A percentile compares a stretch with the other conserved stretches of the same genome.
Conservation (phyloP, 2,329 filamentous ascomycete genomes). For the Colletotrichum phormii region DNA sequence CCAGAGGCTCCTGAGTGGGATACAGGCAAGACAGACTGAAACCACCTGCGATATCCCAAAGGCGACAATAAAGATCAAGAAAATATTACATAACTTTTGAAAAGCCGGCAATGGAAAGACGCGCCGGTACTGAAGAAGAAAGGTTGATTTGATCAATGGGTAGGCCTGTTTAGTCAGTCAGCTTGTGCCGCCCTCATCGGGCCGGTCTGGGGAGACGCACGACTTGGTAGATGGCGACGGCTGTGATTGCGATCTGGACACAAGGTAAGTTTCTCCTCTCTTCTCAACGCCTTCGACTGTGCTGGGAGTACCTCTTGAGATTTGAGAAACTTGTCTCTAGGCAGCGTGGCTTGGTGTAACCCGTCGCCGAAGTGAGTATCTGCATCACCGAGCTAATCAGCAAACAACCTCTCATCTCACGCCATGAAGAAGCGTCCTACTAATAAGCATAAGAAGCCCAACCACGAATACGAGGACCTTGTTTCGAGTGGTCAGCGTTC, state of each 20-base stretch:
- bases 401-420: background rate
- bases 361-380: constrained; percentile 27
- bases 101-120: constrained; percentile 46
- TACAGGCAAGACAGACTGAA: constrained; percentile 42
- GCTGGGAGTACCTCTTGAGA: constrained; percentile 4
- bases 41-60: constrained; percentile 45
- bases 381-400: background rate
- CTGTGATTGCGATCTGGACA: background rate
- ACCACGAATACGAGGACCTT: constrained; percentile 7
- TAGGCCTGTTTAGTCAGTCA: constrained; percentile 10
- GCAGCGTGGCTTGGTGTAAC: background rate
- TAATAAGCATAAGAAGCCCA: constrained; percentile 26
- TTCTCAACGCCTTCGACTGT: accelerated
- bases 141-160: constrained; percentile 46
- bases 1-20: constrained; percentile 43
- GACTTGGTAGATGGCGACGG: constrained; percentile 10
- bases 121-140: constrained; percentile 51
- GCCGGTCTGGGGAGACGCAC: background rate
- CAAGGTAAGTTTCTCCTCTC: background rate
- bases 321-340: constrained; percentile 8
- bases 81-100: constrained; percentile 38
- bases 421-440: background rate
- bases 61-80: constrained; percentile 41
- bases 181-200: background rate
- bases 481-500: background rate